Base-by-base conservation (phyloP, 176 grass and related monocot genomes). In the Oryza glumipatula region DNA sequence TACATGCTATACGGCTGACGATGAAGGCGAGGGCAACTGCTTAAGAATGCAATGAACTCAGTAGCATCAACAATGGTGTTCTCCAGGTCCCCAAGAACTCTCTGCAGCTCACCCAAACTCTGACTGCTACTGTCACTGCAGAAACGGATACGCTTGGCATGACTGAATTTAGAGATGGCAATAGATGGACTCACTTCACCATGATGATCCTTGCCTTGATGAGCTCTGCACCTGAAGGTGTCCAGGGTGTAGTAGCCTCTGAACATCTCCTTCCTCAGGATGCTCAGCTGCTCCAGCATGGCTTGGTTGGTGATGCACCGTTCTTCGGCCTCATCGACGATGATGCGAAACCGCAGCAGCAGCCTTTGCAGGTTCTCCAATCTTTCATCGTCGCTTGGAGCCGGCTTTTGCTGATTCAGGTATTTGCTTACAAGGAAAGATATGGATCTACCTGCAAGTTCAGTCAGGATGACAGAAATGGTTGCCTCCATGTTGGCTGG, bases 1-100 rank as follows among this genome's bases (percentile, higher is more conserved):
- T 81, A 38, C 45, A 22, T 48, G 45, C 45, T 80, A 16, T 80
- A 80, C 2, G 78, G 78, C 26, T 68, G 65, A 11, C 64, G 26
- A 4, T 33, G 67, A 6, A 68, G 5, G 1, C 45, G 32, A 24
- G 79, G 79, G 19, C 7, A 81, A 4, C 47, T n/a, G 0, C 3
- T 52, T 6, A 36, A 70, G 21, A 81, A 19, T 19, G 8, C 3
- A 1, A 23, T 12, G 0, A 70, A 54, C 79, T 81, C 79, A 2
- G 7, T n/a, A 0, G 8, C 21, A 9, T 41, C 46, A 4, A 11
- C 65, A 2, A 52, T 21, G 10, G 16, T 12, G 44, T 16, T 12
- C 32, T 80, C 9, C 9, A 69, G 5, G 45, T 47, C 7, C 10
- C 26, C 65, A 21, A 49, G 24, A 49, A 36, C 78, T 11, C 24